Evolutionary conservation across 78 protist species (phyloP), one percentile per base, ranked within the genome.

Genomic region (Reticulomyxa filosa): DNA sequence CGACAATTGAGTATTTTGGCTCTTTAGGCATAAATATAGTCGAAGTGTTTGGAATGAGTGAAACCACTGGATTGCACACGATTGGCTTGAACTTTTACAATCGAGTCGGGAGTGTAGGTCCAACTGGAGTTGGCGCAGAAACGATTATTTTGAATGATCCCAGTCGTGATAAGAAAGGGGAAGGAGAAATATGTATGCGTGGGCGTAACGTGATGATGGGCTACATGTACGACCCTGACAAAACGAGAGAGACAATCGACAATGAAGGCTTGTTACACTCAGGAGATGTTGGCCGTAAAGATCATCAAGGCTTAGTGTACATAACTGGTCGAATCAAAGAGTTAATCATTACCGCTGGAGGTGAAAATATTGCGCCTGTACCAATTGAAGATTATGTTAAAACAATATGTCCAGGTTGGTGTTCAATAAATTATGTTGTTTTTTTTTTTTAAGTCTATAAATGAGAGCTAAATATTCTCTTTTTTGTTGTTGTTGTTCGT

Each of bases 281-380:
- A 35, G 92, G 92, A 20, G 92, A 86, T 64, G 26, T 70, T 0
- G 92, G 88, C 48, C 30, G n/a, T 2, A 2, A 77, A 23, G 84
- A 76, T 46, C 51, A 23, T 4, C 64, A 73, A 13, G 85, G 86
- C 2, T 55, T 66, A 62, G 38, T 66, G 30, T 46, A 32, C 61
- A 82, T 86, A 37, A 77, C 83, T 0, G 92, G 87, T 42, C 61
- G 92, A 27, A 65, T 66, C 72, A 86, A 86, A 70, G 92, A 85
- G 63, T 38, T 85, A 23, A 78, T 87, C 57, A 87, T 87, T 59
- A 76, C 83, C 5, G 93, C 93, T 0, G 93, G 93, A 26, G 93
- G 93, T 35, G 93, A 87, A 52, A 87, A 87, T 38, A 66, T 87
- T 3, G 75, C 93, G 5, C 93, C 93, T 4, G 57, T 81, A 7